Base-by-base conservation (phyloP, 768 basidiomycete species). In the Lactifluus hygrophoroides region DNA sequence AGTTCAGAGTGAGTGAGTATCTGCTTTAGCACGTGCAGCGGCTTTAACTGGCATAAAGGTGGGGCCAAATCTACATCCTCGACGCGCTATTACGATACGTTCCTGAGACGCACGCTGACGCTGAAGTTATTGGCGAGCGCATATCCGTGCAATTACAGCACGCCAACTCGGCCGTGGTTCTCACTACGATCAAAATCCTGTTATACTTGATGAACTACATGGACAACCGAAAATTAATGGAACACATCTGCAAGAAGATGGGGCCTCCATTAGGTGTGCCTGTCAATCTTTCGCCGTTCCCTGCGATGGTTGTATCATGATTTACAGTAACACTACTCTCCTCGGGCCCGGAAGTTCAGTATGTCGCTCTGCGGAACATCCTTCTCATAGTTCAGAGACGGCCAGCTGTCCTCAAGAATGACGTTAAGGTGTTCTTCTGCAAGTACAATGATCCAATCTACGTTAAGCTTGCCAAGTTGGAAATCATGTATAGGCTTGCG, bases 391-490 rank as follows among this genome's bases (percentile, higher is more conserved):
- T 99, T 62, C 96, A 98, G 74, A 83, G 95, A 48, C 81, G 96
- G 30, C 94, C 96, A 3, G 72, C 84, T 13, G 91, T 99, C 32
- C 76, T 99, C 42, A 90, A 90, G 73, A 96, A 96, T 72, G 96
- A 98, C 69, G 95, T 99, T 68, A 93, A 93, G 66, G 94, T 97
- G 14, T 98, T 99, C 75, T 99, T 99, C 74, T 97, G 94, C 88
- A 98, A 99, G 73, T 99, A 98, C 72, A 98, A 98, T 70, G 96
- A 98, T 67, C 96, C 96, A 2, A 96, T 98, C 65, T 99, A 98
- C 70, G 92, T 98, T 70, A 98, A 99, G 70, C 79, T 99, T 30
- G 95, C 94, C 50, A 98, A 99, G 67, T 77, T 99, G 52, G 96
- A 98, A 72, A 97, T 98, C 68, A 98, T 99, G 90, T 98, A 98